Evolutionary conservation across 2,329 filamentous ascomycete species (phyloP).

Genomic region (Ophiostoma sp.): DNA sequence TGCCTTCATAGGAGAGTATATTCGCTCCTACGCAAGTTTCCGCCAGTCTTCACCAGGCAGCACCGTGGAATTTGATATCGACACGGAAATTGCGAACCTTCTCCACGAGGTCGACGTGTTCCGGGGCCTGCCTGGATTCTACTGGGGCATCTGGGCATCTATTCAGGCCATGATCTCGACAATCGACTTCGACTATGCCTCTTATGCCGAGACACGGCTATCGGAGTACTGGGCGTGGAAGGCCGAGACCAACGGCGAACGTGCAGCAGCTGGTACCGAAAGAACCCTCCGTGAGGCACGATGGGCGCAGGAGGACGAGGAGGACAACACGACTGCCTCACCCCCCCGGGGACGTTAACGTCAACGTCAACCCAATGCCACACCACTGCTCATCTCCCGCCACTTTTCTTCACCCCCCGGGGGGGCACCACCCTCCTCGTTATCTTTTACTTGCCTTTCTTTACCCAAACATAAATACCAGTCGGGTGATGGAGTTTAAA

Average conservation of each 20-base stretch:
- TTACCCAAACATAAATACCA: slow-evolving; percentile 8
- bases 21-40: slow-evolving; percentile 63
- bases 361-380: neutral
- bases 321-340: neutral
- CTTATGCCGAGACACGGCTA: slow-evolving; percentile 78
- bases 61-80: slow-evolving; percentile 43
- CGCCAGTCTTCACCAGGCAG: slow-evolving; percentile 29
- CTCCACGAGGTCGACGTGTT: slow-evolving; percentile 79
- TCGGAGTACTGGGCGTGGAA: slow-evolving; percentile 94
- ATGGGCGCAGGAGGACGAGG: slow-evolving; percentile 58
- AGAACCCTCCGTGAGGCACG: slow-evolving; percentile 70
- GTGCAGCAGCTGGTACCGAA: slow-evolving; percentile 48
- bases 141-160: slow-evolving; percentile 89
- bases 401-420: neutral
- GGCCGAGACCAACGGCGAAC: slow-evolving; percentile 61
- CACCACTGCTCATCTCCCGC: neutral
- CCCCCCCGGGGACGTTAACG: neutral
- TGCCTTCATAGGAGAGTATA: slow-evolving; percentile 78
- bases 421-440: neutral
- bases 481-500: neutral
- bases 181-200: slow-evolving; percentile 95
- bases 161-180: slow-evolving; percentile 92
- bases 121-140: slow-evolving; percentile 83
- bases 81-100: slow-evolving; percentile 62
- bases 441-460: slow-evolving; percentile 5